Evolutionary conservation across 768 basidiomycete genomes (phyloP).

Genomic region (Serendipita vermifera): DNA sequence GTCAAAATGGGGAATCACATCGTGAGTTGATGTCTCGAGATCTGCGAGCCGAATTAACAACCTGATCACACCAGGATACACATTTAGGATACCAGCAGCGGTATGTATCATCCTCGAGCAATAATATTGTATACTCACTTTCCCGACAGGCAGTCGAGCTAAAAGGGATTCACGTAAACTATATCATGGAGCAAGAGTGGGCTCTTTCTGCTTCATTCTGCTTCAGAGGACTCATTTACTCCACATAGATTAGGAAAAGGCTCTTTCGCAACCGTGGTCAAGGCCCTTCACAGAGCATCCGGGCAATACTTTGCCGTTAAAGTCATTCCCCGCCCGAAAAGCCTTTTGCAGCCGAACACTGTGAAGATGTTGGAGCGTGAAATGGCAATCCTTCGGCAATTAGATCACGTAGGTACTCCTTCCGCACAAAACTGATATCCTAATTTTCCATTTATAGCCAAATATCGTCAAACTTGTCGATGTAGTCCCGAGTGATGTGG

Average conservation of each 20-base stretch:
- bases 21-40: slow-evolving; percentile 34
- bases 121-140: slow-evolving; percentile 16
- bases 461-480: slow-evolving; percentile 75
- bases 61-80: slow-evolving; percentile 66
- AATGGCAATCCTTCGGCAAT: slow-evolving; percentile 61
- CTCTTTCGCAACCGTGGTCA: slow-evolving; percentile 82
- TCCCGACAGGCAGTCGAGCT: slow-evolving; percentile 14
- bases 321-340: slow-evolving; percentile 50
- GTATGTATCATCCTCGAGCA: slow-evolving; percentile 51
- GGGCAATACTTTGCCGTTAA: slow-evolving; percentile 79
- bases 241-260: slow-evolving; percentile 56
- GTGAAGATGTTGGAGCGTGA: slow-evolving; percentile 46
- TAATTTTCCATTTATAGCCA: slow-evolving; percentile 30
- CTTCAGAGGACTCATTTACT: not conserved
- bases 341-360: slow-evolving; percentile 18
- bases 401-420: slow-evolving; percentile 44
- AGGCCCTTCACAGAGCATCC: slow-evolving; percentile 56
- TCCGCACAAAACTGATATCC: no score
- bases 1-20: slow-evolving; percentile 50
- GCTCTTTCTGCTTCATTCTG: slow-evolving; percentile 4
- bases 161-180: slow-evolving; percentile 27
- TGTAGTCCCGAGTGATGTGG: slow-evolving; percentile 51
- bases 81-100: slow-evolving; percentile 32
- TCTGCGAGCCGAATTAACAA: not conserved
- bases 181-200: slow-evolving; percentile 25